A percentile compares a stretch with the other conserved stretches of the same genome.
Evolutionary conservation across 2,329 filamentous ascomycete genomes (phyloP).

Genomic region (Paraphoma chrysanthemicola): DNA sequence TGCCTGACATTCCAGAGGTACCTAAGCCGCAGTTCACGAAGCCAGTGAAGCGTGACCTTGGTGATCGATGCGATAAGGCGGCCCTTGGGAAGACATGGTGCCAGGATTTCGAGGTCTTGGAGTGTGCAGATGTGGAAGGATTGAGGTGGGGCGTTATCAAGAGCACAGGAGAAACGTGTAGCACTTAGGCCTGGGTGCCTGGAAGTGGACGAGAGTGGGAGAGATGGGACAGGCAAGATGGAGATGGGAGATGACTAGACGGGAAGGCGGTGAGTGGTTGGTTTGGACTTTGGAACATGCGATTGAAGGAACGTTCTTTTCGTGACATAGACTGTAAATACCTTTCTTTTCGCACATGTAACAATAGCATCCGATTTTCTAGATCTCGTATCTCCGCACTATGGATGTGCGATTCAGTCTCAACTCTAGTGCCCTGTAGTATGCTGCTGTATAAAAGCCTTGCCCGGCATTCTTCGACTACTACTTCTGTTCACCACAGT

Average conservation of each 20-base stretch:
- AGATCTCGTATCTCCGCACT: no score
- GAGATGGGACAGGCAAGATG: neutral
- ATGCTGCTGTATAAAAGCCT: no score
- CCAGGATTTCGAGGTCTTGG: neutral
- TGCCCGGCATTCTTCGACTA: no score
- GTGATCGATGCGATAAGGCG: neutral
- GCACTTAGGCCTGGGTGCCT: neutral
- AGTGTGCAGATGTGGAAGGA: neutral
- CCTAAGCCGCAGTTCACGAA: neutral
- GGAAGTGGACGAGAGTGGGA: neutral
- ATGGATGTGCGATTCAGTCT: no score
- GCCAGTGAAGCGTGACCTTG: neutral
- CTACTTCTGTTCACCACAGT: no score
- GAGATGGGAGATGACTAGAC: neutral
- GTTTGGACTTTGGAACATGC: no score
- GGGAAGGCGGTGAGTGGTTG: no score
- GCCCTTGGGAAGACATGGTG: neutral
- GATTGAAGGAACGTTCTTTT: no score
- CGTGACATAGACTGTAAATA: no score
- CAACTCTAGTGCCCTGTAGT: no score
- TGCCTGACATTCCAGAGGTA: neutral
- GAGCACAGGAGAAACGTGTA: neutral
- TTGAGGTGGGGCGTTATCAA: neutral
- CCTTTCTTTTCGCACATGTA: no score
- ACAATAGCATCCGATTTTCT: no score